Conservation (phyloP, 208 protist genomes). For the Herpetomonas muscarum region DNA sequence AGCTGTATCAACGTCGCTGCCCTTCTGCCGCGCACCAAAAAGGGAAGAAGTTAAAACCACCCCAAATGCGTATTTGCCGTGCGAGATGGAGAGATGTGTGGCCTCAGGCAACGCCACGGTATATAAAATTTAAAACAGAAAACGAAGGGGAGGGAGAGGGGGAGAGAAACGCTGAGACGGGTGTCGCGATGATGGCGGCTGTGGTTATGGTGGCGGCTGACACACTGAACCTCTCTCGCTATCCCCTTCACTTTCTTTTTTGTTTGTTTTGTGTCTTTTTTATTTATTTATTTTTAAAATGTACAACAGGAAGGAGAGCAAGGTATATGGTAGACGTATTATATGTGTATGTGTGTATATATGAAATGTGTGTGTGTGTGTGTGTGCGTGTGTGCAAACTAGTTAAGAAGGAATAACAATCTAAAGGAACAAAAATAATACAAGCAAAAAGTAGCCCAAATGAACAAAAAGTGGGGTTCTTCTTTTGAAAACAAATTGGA, state of each 20-base stretch:
- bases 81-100: too few relatives aligned
- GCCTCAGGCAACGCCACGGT: too few relatives aligned
- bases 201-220: neutral
- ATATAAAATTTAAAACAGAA: too few relatives aligned
- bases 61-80: too few relatives aligned
- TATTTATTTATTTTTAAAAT: constrained; percentile 4
- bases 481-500: constrained; percentile 4
- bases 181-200: too few relatives aligned
- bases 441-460: neutral
- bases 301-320: too few relatives aligned
- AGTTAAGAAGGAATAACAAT: neutral
- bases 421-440: constrained; percentile 4
- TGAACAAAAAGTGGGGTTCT: constrained; percentile 3
- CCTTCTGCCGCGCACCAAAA: too few relatives aligned
- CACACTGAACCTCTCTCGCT: neutral
- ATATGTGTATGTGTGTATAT: constrained; percentile 10
- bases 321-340: neutral
- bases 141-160: too few relatives aligned
- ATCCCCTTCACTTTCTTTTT: neutral
- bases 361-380: neutral
- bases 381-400: neutral
- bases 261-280: too few relatives aligned
- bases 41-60: too few relatives aligned
- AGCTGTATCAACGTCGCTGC: too few relatives aligned
- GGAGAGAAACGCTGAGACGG: too few relatives aligned